phyloP scores from a whole-genome alignment of 148 eudicot species.

The Nyssa sinensis region DNA sequence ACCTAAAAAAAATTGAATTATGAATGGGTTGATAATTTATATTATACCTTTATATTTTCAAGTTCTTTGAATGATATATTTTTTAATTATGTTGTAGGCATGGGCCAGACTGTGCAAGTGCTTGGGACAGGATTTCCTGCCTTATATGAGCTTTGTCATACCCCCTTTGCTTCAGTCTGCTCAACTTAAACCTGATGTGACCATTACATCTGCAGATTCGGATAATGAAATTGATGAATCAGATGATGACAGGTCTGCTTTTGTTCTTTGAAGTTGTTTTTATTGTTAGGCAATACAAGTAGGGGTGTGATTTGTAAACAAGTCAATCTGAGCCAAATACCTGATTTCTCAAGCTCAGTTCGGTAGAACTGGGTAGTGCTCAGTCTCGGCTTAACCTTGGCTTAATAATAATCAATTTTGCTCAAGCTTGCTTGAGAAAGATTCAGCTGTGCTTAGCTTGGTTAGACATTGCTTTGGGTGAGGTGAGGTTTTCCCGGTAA shows the following conservation, averaged over 20 bases:
- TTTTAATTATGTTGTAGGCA: constrained; percentile 48
- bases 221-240: constrained; percentile 90
- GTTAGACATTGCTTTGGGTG: neutral
- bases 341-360: too few species aligned
- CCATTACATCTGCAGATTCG: constrained; percentile 88
- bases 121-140: constrained; percentile 96
- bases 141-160: constrained; percentile 96
- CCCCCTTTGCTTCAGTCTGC: constrained; percentile 96
- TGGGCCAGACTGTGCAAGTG: constrained; percentile 99
- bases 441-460: too few species aligned
- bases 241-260: constrained; percentile 82
- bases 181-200: constrained; percentile 95
- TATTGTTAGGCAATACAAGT: neutral
- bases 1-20: too few species aligned
- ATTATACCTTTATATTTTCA: neutral
- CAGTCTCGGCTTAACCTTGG: too few species aligned
- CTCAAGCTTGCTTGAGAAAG: too few species aligned
- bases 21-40: neutral
- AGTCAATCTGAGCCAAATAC: too few species aligned
- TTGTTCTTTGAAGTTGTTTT: constrained; percentile 4
- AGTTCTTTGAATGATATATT: constrained; percentile 1
- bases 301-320: too few species aligned
- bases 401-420: too few species aligned
- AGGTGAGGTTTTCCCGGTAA: too few species aligned
- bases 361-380: too few species aligned